Percentiles rank a stretch among this genome's conserved stretches.
These are phyloP conservation scores for Talaromyces thailandensis DNA, from an alignment of 495 filamentous ascomycete genomes.

Conservation along the genomic window DNA sequence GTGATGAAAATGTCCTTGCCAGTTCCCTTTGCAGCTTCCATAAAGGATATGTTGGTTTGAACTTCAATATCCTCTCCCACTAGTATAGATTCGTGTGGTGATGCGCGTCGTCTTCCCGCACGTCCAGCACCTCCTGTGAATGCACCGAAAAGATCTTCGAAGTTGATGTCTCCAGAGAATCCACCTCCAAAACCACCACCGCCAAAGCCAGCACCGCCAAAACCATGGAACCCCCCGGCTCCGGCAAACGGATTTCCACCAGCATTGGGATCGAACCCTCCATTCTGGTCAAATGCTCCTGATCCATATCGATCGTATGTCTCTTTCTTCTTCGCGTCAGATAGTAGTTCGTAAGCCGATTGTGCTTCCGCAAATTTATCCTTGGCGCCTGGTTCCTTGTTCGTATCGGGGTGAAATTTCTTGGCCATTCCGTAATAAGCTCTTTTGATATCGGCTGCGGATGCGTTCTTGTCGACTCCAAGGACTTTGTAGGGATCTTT, in stretches of 20 bases:
- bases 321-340: slow-evolving; percentile 83
- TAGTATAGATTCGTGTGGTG: slow-evolving; percentile 60
- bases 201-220: slow-evolving; percentile 44
- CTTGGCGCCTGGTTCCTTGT: slow-evolving; percentile 85
- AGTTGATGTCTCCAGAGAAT: slow-evolving; percentile 76
- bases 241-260: slow-evolving; percentile 56
- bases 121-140: slow-evolving; percentile 62
- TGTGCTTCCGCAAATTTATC: slow-evolving; percentile 92
- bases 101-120: slow-evolving; percentile 40
- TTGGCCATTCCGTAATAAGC: slow-evolving; percentile 98
- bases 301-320: slow-evolving; percentile 86
- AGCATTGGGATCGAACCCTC: slow-evolving; percentile 61
- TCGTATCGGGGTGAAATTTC: slow-evolving; percentile 96
- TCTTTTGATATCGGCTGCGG: slow-evolving; percentile 89
- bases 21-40: slow-evolving; percentile 89
- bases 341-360: slow-evolving; percentile 83
- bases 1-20: slow-evolving; percentile 69
- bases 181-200: slow-evolving; percentile 48
- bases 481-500: slow-evolving; percentile 81
- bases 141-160: slow-evolving; percentile 89
- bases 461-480: slow-evolving; percentile 72
- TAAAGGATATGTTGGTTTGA: slow-evolving; percentile 83
- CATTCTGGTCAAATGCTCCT: slow-evolving; percentile 74
- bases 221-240: slow-evolving; percentile 40
- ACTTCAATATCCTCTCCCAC: slow-evolving; percentile 93